Evolutionary conservation across 768 basidiomycete species (phyloP).

Genomic region (Dioszegia aurantiaca): DNA sequence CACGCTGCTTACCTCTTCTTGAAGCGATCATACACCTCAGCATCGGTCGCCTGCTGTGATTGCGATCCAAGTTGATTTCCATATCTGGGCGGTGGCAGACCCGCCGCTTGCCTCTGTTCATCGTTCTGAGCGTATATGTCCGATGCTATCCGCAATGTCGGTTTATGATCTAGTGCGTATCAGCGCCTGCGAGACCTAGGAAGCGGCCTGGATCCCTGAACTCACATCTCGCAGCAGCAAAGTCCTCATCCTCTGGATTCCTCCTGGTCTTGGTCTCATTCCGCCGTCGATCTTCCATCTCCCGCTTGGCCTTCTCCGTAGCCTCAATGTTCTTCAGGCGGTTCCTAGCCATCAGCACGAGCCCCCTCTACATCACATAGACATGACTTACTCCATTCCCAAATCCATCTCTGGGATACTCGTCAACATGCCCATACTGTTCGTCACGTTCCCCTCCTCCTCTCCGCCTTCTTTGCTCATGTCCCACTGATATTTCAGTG

Average conservation of each 20-base stretch:
- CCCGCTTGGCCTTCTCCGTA: constrained; percentile 91
- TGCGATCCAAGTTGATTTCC: constrained; percentile 38
- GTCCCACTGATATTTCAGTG: constrained; percentile 56
- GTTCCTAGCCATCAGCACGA: constrained; percentile 57
- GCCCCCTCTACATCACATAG: background rate
- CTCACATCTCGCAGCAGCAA: constrained; percentile 84
- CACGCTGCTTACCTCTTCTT: constrained; percentile 66
- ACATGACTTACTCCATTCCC: constrained; percentile 84
- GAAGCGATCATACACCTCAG: constrained; percentile 85
- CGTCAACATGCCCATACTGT: constrained; percentile 90
- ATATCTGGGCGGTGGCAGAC: constrained; percentile 57
- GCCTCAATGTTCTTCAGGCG: constrained; percentile 94
- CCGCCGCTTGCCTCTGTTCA: constrained; percentile 83
- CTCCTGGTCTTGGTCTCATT: constrained; percentile 52
- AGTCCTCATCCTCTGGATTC: constrained; percentile 65
- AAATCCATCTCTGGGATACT: constrained; percentile 97
- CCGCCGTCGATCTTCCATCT: constrained; percentile 66
- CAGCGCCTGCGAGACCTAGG: too few relatives aligned
- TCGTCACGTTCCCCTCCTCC: constrained; percentile 90
- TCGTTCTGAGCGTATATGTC: constrained; percentile 81
- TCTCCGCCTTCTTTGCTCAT: constrained; percentile 50
- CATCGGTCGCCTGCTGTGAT: constrained; percentile 81
- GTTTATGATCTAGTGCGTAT: constrained; percentile 52
- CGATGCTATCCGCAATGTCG: constrained; percentile 74
- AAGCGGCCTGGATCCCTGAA: too few relatives aligned